phyloP scores from a whole-genome alignment of 441 rosid genomes.

The Breynia disticha region DNA sequence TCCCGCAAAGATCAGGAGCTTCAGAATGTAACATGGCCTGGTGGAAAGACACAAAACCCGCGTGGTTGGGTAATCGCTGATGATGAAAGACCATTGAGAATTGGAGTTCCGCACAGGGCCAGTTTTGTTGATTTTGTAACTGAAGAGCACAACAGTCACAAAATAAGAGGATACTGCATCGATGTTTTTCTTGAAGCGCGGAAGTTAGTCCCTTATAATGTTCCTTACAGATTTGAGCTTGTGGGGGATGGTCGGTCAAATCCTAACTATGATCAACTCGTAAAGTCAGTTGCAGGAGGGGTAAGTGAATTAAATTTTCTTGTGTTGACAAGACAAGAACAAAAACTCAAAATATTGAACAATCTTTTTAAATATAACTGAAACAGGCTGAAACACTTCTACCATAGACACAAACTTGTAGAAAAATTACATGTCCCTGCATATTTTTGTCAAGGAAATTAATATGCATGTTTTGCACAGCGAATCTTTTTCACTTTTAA shows the following conservation, averaged over 20 bases:
- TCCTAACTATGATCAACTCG: conserved; percentile 50
- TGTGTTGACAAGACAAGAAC: not conserved
- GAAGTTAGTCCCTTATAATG: conserved; percentile 55
- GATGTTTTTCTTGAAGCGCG: conserved; percentile 64
- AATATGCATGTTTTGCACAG: not conserved
- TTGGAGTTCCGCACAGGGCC: conserved; percentile 67
- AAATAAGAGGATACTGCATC: conserved; percentile 57
- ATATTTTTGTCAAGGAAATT: not conserved
- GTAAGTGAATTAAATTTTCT: conserved; percentile 39
- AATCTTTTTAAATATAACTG: not conserved
- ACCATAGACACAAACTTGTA: no score
- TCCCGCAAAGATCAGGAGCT: conserved; percentile 41
- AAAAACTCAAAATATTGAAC: not conserved
- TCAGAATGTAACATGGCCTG: conserved; percentile 64
- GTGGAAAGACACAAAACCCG: conserved; percentile 54
- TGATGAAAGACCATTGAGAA: conserved; percentile 49
- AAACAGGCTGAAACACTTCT: no score
- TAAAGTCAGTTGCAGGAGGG: conserved; percentile 35
- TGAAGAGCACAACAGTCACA: conserved; percentile 34
- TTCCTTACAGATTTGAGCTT: conserved; percentile 53
- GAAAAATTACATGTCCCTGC: no score
- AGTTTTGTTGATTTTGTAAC: conserved; percentile 70
- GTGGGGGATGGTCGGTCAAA: conserved; percentile 67
- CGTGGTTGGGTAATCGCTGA: conserved; percentile 83
- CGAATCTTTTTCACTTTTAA: not conserved